These are phyloP conservation scores for Acacia melanoxylon DNA, from an alignment of 306 rosid genomes.

Conservation along the genomic window DNA sequence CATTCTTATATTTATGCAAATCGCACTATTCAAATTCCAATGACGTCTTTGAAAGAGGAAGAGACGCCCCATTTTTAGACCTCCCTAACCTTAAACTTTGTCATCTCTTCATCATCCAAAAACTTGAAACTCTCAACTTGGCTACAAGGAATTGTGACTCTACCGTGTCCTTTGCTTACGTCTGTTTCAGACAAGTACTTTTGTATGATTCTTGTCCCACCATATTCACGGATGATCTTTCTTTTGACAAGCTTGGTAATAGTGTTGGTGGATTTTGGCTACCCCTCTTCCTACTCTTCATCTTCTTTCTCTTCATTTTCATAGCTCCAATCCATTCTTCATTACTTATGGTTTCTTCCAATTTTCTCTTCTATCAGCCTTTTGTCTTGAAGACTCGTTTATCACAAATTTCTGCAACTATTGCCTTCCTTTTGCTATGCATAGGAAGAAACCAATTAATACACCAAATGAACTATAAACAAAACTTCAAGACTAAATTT, in stretches of 20 bases:
- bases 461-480: too few species aligned
- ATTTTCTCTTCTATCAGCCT: neutral
- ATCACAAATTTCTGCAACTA: neutral
- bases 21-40: neutral
- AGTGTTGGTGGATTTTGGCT: neutral
- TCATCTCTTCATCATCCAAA: neutral
- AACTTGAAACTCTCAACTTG: neutral
- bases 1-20: neutral
- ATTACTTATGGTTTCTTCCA: neutral
- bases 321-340: neutral
- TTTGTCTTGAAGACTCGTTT: neutral
- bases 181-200: neutral
- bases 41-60: neutral
- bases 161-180: neutral
- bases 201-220: neutral
- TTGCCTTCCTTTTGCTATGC: too few species aligned
- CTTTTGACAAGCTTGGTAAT: neutral
- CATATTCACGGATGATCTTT: neutral
- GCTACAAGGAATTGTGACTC: neutral
- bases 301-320: neutral
- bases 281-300: neutral
- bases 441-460: neutral
- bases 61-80: neutral
- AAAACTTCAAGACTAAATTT: too few species aligned
- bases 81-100: fast-evolving